Evolutionary conservation across 805 yeast species (phyloP).

Genomic region (Spathaspora sp.): DNA sequence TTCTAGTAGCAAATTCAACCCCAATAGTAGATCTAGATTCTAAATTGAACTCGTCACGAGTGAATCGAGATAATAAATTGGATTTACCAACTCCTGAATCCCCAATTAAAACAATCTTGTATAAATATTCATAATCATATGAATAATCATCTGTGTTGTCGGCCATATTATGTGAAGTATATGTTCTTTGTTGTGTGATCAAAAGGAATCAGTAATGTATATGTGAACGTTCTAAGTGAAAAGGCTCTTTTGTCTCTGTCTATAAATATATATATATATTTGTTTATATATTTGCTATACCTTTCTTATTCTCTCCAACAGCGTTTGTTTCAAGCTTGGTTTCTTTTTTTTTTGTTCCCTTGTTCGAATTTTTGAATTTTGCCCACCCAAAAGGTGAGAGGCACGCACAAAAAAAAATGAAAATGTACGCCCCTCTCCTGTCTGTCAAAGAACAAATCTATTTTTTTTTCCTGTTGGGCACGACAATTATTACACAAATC

Average conservation of each 20-base stretch:
- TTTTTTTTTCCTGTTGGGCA: too few species aligned
- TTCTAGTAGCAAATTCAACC: conserved; percentile 96
- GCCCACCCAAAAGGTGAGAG: neutral
- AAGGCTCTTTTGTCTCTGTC: too few species aligned
- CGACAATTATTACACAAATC: too few species aligned
- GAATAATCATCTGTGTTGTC: conserved; percentile 44
- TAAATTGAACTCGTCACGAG: conserved; percentile 91
- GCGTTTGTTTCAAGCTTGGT: neutral
- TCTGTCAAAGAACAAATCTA: too few species aligned
- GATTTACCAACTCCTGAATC: conserved; percentile 98
- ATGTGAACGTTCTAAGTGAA: too few species aligned
- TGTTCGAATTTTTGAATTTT: neutral
- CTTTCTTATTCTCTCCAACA: too few species aligned
- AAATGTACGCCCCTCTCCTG: neutral
- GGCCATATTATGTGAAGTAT: conserved; percentile 17
- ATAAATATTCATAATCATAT: conserved; percentile 83
- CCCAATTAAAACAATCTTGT: conserved; percentile 94
- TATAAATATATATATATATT: too few species aligned
- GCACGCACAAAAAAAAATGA: neutral
- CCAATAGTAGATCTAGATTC: conserved; percentile 96
- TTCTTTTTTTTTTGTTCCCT: neutral
- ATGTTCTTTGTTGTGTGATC: neutral
- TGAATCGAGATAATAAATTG: conserved; percentile 87
- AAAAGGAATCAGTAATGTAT: neutral
- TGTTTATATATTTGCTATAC: neutral